These are phyloP conservation scores for Elaphomyces granulatus DNA, from an alignment of 495 filamentous ascomycete species.

Conservation along the genomic window DNA sequence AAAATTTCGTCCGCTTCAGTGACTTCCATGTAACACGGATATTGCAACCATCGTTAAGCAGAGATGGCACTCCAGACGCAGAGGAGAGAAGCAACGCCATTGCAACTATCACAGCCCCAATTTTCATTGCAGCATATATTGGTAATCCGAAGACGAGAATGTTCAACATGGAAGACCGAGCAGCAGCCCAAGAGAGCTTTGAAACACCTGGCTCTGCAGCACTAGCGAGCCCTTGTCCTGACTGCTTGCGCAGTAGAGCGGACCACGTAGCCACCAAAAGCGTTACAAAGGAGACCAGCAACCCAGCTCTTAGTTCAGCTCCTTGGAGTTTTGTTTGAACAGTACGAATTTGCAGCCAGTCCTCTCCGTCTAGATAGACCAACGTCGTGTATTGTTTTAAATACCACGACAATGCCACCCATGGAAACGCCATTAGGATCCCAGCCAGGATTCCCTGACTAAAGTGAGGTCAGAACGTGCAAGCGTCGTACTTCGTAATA, in stretches of 20 bases:
- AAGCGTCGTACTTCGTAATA: not conserved
- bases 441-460: slow-evolving; percentile 24
- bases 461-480: not conserved
- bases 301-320: slow-evolving; percentile 1
- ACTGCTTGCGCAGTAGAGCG: slow-evolving; percentile 1
- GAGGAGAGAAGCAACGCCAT: slow-evolving; percentile 33
- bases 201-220: not conserved
- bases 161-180: slow-evolving; percentile 12
- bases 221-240: not conserved
- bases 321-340: slow-evolving; percentile 4
- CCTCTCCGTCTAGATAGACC: not conserved
- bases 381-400: slow-evolving; percentile 17
- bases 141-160: slow-evolving; percentile 33
- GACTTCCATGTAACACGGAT: slow-evolving; percentile 7
- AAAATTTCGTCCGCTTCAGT: slow-evolving; percentile 19
- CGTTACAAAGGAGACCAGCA: slow-evolving; percentile 2
- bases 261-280: slow-evolving; percentile 1
- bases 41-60: slow-evolving; percentile 8
- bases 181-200: slow-evolving; percentile 6
- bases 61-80: slow-evolving; percentile 25
- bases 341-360: slow-evolving; percentile 1
- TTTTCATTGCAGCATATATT: slow-evolving; percentile 40
- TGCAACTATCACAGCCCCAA: slow-evolving; percentile 40
- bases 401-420: slow-evolving; percentile 31
- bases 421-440: slow-evolving; percentile 23